Conservation (phyloP, 2,329 filamentous ascomycete species). For the Diaporthe sp. region DNA sequence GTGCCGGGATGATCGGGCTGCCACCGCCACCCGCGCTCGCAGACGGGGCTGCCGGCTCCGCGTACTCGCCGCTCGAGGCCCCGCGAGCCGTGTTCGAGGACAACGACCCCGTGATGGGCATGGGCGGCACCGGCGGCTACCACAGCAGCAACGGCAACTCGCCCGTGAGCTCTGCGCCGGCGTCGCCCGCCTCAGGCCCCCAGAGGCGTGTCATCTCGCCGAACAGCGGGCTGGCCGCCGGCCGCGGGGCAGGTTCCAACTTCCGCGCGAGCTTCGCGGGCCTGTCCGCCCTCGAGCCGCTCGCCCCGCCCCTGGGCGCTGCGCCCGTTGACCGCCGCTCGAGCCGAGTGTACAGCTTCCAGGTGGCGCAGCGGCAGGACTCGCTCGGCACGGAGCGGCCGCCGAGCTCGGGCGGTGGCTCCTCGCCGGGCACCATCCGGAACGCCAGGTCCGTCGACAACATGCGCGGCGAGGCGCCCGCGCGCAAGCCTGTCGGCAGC, state of each 20-base stretch:
- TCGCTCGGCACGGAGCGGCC: constrained; percentile 21
- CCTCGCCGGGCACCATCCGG: constrained; percentile 38
- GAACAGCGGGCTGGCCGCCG: constrained; percentile 37
- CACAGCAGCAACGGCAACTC: constrained; percentile 43
- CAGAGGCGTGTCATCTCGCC: constrained; percentile 37
- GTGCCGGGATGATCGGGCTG: constrained; percentile 48
- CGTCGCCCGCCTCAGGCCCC: constrained; percentile 33
- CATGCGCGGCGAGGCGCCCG: constrained; percentile 40
- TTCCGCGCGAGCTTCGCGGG: constrained; percentile 52
- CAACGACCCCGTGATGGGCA: constrained; percentile 44
- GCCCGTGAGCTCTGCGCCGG: constrained; percentile 41
- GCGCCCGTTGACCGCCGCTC: constrained; percentile 39
- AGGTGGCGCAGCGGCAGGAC: constrained; percentile 36
- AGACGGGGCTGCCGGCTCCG: constrained; percentile 17
- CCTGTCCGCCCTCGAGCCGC: constrained; percentile 51
- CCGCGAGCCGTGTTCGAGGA: constrained; percentile 49
- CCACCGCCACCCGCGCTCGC: constrained; percentile 38
- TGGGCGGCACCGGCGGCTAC: constrained; percentile 37
- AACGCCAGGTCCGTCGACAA: constrained; percentile 46
- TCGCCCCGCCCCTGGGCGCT: constrained; percentile 42
- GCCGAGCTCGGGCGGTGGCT: constrained; percentile 1
- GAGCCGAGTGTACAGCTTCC: constrained; percentile 40
- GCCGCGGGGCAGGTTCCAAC: constrained; percentile 44
- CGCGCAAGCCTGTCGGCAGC: constrained; percentile 40
- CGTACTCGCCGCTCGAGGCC: constrained; percentile 47